Conservation (phyloP, 2,329 filamentous ascomycete genomes). For the Fonsecaea monophora region DNA sequence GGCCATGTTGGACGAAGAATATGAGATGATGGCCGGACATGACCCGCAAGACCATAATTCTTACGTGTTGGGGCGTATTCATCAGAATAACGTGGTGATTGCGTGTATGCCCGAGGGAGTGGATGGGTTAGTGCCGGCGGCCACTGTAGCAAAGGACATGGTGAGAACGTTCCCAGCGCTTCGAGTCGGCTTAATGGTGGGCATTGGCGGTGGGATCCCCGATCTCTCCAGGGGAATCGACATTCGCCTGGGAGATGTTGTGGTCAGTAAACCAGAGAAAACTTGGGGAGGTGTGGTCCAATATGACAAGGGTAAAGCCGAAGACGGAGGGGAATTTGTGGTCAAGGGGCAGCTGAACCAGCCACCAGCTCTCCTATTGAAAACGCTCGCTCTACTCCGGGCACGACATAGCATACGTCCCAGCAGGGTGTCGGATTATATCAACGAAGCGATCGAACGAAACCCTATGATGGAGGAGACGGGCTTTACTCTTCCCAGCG, state of each 20-base stretch:
- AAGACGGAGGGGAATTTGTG: slow-evolving; percentile 34
- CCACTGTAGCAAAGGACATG: slow-evolving; percentile 37
- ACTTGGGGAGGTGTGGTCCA: slow-evolving; percentile 42
- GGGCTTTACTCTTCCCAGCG: not conserved
- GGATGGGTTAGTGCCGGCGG: slow-evolving; percentile 26
- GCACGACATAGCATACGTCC: slow-evolving; percentile 30
- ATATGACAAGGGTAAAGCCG: slow-evolving; percentile 42
- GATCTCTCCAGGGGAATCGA: slow-evolving; percentile 27
- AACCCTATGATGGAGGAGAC: slow-evolving; percentile 2
- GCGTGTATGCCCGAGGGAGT: slow-evolving; percentile 31
- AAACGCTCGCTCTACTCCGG: slow-evolving; percentile 33
- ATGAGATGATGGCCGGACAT: slow-evolving; percentile 27
- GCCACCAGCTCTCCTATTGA: slow-evolving; percentile 38
- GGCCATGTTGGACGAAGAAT: slow-evolving; percentile 40
- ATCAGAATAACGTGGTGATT: slow-evolving; percentile 39
- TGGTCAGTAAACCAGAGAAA: slow-evolving; percentile 38
- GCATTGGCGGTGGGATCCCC: slow-evolving; percentile 42
- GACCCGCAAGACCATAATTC: slow-evolving; percentile 10
- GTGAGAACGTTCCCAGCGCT: slow-evolving; percentile 37
- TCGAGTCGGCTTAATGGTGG: slow-evolving; percentile 42
- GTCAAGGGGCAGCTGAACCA: slow-evolving; percentile 37
- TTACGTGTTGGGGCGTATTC: slow-evolving; percentile 37
- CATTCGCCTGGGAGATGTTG: slow-evolving; percentile 42
- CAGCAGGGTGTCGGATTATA: not conserved
- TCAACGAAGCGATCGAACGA: not conserved